Evolutionary conservation across 805 yeast genomes (phyloP).

Genomic region (Hanseniaspora vineae): DNA sequence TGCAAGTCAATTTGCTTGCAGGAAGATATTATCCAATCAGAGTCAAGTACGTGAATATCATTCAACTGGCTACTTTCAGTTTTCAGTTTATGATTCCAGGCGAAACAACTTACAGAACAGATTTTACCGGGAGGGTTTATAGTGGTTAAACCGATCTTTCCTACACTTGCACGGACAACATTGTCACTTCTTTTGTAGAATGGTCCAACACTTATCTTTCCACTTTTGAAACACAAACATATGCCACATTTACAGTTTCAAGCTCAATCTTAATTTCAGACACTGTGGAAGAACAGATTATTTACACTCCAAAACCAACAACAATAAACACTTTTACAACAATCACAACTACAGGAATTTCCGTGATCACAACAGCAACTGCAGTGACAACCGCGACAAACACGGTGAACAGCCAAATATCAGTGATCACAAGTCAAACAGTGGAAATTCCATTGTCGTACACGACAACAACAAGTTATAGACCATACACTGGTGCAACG

Average conservation of each 20-base stretch:
- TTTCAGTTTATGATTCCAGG: slow-evolving; percentile 10
- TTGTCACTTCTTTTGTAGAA: slow-evolving; percentile 2
- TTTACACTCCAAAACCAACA: neutral
- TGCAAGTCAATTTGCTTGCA: slow-evolving; percentile 10
- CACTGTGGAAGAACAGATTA: neutral
- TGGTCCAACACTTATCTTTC: neutral
- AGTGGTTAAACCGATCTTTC: slow-evolving; percentile 1
- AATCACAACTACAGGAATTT: neutral
- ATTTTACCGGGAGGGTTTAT: slow-evolving; percentile 9
- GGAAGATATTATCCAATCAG: slow-evolving; percentile 20
- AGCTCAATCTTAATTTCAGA: neutral
- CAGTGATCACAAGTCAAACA: neutral
- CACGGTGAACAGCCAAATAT: neutral
- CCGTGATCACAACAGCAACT: neutral
- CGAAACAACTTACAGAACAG: slow-evolving; percentile 6
- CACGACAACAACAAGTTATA: slow-evolving; percentile 8
- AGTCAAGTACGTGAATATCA: slow-evolving; percentile 12
- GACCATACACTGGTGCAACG: slow-evolving; percentile 7
- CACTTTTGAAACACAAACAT: neutral
- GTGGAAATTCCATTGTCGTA: slow-evolving; percentile 5
- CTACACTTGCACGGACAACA: neutral
- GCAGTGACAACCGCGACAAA: neutral
- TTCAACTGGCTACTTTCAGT: slow-evolving; percentile 7
- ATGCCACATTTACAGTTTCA: neutral
- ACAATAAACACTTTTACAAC: neutral